Conservation (phyloP, 1,139 yeast species). For the Yamadazyma kanchanaburiensis region DNA sequence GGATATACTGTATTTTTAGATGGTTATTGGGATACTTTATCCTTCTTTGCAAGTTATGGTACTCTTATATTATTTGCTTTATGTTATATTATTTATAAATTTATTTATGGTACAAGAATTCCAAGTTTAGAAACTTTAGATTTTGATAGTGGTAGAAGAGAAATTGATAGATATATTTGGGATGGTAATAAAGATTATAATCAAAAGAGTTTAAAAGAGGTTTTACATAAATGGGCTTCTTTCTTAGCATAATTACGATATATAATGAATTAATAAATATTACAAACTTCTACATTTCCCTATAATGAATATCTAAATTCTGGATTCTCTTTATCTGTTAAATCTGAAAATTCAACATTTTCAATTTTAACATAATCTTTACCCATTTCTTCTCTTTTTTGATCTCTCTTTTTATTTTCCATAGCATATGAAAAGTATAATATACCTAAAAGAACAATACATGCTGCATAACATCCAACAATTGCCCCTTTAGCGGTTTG, state of each 20-base stretch:
- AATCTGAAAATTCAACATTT: slow-evolving; percentile 56
- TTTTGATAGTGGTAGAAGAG: slow-evolving; percentile 75
- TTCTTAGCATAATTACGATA: slow-evolving; percentile 26
- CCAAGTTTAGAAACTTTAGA: slow-evolving; percentile 68
- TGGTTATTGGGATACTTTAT: slow-evolving; percentile 59
- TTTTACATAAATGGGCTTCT: slow-evolving; percentile 32
- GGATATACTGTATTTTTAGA: slow-evolving; percentile 68
- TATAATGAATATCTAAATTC: slow-evolving; percentile 9
- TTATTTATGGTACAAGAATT: slow-evolving; percentile 52
- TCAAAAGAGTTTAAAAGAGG: slow-evolving; percentile 31
- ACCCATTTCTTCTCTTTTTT: slow-evolving; percentile 3
- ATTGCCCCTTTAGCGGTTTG: slow-evolving; percentile 37
- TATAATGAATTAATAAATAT: too few relatives aligned
- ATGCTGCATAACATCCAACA: slow-evolving; percentile 10
- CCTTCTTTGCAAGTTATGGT: slow-evolving; percentile 69
- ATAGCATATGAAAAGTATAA: slow-evolving; percentile 5
- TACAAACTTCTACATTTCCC: too few relatives aligned
- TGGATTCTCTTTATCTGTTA: slow-evolving; percentile 61
- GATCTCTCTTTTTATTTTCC: slow-evolving; percentile 11
- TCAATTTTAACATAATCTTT: slow-evolving; percentile 17
- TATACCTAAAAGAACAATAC: slow-evolving; percentile 3
- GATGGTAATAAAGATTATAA: slow-evolving; percentile 56
- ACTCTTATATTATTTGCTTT: slow-evolving; percentile 53
- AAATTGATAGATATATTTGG: slow-evolving; percentile 67
- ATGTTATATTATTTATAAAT: slow-evolving; percentile 55